A percentile compares a stretch with the other conserved stretches of the same genome.
phyloP scores from a whole-genome alignment of 2,329 filamentous ascomycete genomes.

The Paraconiothyrium brasiliense region DNA sequence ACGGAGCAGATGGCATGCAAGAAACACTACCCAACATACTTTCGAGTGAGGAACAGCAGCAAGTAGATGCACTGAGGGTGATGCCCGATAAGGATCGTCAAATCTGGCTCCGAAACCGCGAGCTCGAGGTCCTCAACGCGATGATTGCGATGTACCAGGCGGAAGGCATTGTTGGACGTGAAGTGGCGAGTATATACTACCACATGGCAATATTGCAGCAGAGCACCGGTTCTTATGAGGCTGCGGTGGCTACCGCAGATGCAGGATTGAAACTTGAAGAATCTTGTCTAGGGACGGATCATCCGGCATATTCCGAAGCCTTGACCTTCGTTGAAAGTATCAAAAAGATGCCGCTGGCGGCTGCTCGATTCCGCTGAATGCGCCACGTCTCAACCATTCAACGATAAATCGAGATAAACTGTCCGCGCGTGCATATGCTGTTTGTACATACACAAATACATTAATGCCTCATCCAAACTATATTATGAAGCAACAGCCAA shows the following conservation, averaged over 20 bases:
- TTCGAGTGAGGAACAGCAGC: neutral
- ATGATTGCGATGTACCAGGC: slow-evolving; percentile 8
- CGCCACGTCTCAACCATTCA: neutral
- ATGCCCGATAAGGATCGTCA: slow-evolving; percentile 1
- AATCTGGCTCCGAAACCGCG: neutral
- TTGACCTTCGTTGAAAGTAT: neutral
- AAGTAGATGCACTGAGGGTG: neutral
- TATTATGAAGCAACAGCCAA: too few relatives aligned
- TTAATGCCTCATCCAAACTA: too few relatives aligned
- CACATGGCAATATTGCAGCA: neutral
- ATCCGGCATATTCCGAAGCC: slow-evolving; percentile 6
- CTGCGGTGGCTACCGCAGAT: neutral
- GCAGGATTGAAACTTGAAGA: slow-evolving; percentile 3
- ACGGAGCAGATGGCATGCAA: slow-evolving; percentile 7
- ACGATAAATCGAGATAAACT: too few relatives aligned
- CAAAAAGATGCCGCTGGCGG: neutral
- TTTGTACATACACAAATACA: too few relatives aligned
- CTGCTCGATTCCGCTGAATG: neutral
- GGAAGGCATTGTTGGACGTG: slow-evolving; percentile 10
- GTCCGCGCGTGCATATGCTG: too few relatives aligned
- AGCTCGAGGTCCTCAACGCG: neutral
- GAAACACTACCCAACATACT: neutral
- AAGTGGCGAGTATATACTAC: slow-evolving; percentile 11
- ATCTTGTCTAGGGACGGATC: slow-evolving; percentile 8
- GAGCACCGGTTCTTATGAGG: neutral